phyloP scores from a whole-genome alignment of 306 rosid genomes.

The Gillenia trifoliata region DNA sequence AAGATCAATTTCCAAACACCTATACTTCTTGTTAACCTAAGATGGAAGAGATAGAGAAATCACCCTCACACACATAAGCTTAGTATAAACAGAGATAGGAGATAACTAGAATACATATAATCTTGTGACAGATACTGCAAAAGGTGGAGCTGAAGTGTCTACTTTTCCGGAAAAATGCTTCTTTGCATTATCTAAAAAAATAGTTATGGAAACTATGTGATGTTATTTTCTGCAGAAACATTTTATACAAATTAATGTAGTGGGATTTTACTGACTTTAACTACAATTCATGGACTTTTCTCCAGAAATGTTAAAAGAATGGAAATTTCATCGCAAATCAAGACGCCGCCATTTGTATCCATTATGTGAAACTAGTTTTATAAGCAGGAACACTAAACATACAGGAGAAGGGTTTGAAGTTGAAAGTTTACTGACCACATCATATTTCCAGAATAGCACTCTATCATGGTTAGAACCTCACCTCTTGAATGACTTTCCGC shows the following conservation, averaged over 20 bases:
- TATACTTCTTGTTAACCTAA: slow-evolving; percentile 91
- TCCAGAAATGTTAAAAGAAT: background rate
- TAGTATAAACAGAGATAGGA: background rate
- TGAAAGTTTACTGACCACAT: slow-evolving; percentile 6
- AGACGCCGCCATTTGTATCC: background rate
- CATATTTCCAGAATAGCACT: background rate
- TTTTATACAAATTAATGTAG: too few species aligned
- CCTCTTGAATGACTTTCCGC: slow-evolving; percentile 95
- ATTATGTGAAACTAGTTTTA: background rate
- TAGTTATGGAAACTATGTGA: background rate
- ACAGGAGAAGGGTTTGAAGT: slow-evolving; percentile 12
- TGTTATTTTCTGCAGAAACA: background rate
- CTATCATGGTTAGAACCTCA: slow-evolving; percentile 28
- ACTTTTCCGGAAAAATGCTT: background rate
- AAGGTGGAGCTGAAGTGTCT: slow-evolving; percentile 1
- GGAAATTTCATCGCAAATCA: slow-evolving; percentile 1
- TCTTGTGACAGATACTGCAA: background rate
- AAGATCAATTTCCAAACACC: slow-evolving; percentile 88
- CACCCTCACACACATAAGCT: background rate
- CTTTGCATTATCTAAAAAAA: background rate
- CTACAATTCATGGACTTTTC: background rate
- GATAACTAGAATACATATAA: background rate
- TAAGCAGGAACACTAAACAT: background rate
- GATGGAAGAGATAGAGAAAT: slow-evolving; percentile 24
- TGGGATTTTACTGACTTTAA: too few species aligned